Conservation (phyloP, 805 yeast genomes). For the Candida pseudofarinosa region DNA sequence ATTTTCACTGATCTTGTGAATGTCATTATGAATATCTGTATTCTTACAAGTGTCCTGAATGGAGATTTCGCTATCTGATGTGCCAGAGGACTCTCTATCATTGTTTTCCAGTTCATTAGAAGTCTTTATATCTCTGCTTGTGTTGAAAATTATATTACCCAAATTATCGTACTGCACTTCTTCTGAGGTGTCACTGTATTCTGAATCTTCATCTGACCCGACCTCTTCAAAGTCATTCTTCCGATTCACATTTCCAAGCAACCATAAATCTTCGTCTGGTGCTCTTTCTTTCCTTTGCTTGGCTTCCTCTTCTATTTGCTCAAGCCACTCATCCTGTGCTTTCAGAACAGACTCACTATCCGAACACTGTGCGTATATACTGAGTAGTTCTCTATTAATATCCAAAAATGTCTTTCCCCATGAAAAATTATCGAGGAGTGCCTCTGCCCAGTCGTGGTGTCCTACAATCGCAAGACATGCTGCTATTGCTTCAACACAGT, state of each 20-base stretch:
- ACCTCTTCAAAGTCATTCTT: conserved; percentile 5
- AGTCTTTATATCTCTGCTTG: conserved; percentile 13
- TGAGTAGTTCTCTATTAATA: conserved; percentile 74
- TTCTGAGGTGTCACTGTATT: conserved; percentile 10
- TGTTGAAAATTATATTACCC: conserved; percentile 15
- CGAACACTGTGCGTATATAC: conserved; percentile 71
- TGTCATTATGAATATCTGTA: not conserved
- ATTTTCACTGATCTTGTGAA: not conserved
- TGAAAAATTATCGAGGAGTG: conserved; percentile 71
- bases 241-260: conserved; percentile 73
- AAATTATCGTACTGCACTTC: conserved; percentile 14
- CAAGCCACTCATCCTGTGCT: conserved; percentile 77
- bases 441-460: conserved; percentile 81
- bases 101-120: conserved; percentile 17
- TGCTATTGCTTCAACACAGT: conserved; percentile 96
- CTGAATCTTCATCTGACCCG: conserved; percentile 10
- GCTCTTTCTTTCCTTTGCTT: conserved; percentile 54
- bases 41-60: not conserved
- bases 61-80: not conserved
- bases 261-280: conserved; percentile 63
- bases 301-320: conserved; percentile 60
- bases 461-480: conserved; percentile 96
- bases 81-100: not conserved
- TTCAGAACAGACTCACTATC: conserved; percentile 68
- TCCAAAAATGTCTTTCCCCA: conserved; percentile 92